These are phyloP conservation scores for Curvularia lunata DNA, from an alignment of 2,329 filamentous ascomycete species.

Conservation along the genomic window DNA sequence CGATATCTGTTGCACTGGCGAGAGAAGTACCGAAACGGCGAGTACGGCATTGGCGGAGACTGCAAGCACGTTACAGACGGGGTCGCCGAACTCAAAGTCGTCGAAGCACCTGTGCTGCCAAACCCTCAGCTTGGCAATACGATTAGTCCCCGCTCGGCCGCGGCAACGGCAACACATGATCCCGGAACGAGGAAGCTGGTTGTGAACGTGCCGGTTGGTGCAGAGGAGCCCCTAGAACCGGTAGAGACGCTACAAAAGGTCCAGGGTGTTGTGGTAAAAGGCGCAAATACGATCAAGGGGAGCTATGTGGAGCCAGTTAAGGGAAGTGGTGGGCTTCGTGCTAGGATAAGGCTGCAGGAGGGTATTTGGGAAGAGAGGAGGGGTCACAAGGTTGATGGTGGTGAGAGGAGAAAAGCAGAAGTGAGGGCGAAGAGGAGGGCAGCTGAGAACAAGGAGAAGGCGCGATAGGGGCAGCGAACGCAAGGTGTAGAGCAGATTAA, in stretches of 20 bases:
- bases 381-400: slow-evolving; percentile 93
- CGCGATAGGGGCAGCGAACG: slow-evolving; percentile 33
- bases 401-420: slow-evolving; percentile 86
- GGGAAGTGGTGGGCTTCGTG: slow-evolving; percentile 64
- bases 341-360: slow-evolving; percentile 74
- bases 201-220: slow-evolving; percentile 62
- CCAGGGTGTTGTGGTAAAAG: slow-evolving; percentile 70
- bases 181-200: slow-evolving; percentile 64
- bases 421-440: slow-evolving; percentile 85
- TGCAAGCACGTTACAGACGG: slow-evolving; percentile 71
- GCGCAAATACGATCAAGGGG: slow-evolving; percentile 73
- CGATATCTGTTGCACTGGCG: slow-evolving; percentile 88
- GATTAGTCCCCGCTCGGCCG: slow-evolving; percentile 36
- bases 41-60: slow-evolving; percentile 83
- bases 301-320: slow-evolving; percentile 75
- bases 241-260: slow-evolving; percentile 62
- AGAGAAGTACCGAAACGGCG: slow-evolving; percentile 78
- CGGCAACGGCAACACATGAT: slow-evolving; percentile 59
- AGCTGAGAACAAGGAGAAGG: slow-evolving; percentile 75
- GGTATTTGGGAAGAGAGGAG: slow-evolving; percentile 91
- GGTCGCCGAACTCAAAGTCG: slow-evolving; percentile 63
- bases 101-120: slow-evolving; percentile 58
- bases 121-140: slow-evolving; percentile 35
- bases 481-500: neutral
- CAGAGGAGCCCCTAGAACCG: slow-evolving; percentile 46